Percentiles rank a stretch among this genome's conserved stretches.
Conservation (phyloP, 2,329 filamentous ascomycete genomes). For the Ceratocystis ficicola region DNA sequence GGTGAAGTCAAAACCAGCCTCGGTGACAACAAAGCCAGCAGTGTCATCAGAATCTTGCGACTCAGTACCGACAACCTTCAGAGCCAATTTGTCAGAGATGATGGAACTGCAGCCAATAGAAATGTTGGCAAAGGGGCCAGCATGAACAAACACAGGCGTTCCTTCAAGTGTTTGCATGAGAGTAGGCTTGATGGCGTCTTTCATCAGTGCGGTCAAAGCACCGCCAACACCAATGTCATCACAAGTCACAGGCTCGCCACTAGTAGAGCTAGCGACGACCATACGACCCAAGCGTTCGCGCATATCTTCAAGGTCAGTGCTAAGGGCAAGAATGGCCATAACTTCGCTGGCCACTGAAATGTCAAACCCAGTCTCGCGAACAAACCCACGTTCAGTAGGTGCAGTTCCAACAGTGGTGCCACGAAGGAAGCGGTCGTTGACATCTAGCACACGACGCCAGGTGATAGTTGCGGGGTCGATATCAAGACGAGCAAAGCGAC, state of each 20-base stretch:
- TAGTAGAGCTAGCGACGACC: conserved; percentile 80
- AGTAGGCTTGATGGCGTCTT: conserved; percentile 97
- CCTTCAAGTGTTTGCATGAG: conserved; percentile 97
- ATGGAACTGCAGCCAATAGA: conserved; percentile 94
- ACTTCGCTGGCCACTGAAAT: conserved; percentile 96
- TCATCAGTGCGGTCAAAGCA: conserved; percentile 88
- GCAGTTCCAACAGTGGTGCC: conserved; percentile 81
- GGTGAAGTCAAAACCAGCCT: conserved; percentile 97
- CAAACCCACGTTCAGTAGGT: conserved; percentile 78
- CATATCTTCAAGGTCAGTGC: conserved; percentile 77
- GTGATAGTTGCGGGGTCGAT: conserved; percentile 96
- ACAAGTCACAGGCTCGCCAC: conserved; percentile 84
- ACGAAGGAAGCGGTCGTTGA: conserved; percentile 89
- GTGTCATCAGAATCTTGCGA: conserved; percentile 70
- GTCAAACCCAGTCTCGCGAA: conserved; percentile 84
- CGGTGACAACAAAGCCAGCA: conserved; percentile 85
- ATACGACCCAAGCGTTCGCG: conserved; percentile 86
- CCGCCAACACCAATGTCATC: conserved; percentile 91
- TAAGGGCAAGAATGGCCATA: conserved; percentile 94
- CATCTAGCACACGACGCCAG: conserved; percentile 89
- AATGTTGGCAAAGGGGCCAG: conserved; percentile 96
- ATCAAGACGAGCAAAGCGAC: conserved; percentile 79
- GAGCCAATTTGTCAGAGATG: conserved; percentile 82
- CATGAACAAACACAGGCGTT: conserved; percentile 94
- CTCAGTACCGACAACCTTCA: conserved; percentile 93